phyloP scores from a whole-genome alignment of 1,284 basidiomycete species.

The Naganishia sp. region DNA sequence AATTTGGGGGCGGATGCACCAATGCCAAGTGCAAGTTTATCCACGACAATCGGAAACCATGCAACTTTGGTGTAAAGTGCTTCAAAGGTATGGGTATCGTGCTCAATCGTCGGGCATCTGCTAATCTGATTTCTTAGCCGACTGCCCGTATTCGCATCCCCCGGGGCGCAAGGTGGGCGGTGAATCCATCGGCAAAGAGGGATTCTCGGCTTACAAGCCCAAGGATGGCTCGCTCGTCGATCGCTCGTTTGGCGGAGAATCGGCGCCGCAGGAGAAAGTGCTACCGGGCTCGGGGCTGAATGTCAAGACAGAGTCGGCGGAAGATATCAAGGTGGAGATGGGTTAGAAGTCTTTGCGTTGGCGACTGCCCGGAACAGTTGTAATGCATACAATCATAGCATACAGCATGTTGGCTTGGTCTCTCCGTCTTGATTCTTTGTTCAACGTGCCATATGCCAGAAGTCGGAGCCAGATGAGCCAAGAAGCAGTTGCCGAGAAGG shows the following conservation, averaged over 20 bases:
- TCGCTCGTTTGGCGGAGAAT: conserved; percentile 22
- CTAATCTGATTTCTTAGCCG: conserved; percentile 7
- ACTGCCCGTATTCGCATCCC: conserved; percentile 32
- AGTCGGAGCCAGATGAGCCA: too few relatives aligned
- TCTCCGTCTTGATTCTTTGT: too few relatives aligned
- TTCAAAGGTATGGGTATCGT: conserved; percentile 29
- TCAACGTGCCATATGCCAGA: too few relatives aligned
- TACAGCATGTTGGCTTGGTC: too few relatives aligned
- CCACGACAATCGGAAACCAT: conserved; percentile 30
- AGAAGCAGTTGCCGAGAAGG: too few relatives aligned
- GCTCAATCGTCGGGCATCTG: background rate
- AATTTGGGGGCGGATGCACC: conserved; percentile 30
- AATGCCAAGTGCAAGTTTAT: conserved; percentile 32
- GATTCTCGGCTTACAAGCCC: conserved; percentile 30
- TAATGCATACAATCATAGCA: too few relatives aligned
- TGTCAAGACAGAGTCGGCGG: conserved; percentile 1
- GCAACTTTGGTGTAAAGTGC: conserved; percentile 32
- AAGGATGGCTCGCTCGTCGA: conserved; percentile 22
- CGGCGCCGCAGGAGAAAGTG: conserved; percentile 25
- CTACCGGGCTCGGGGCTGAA: conserved; percentile 23
- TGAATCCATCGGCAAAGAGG: conserved; percentile 12
- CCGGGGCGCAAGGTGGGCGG: conserved; percentile 25
- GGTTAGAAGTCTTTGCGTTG: background rate
- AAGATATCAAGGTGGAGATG: conserved; percentile 27
- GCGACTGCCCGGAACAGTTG: too few relatives aligned